Conservation (phyloP, 179 eudicot genomes). For the Beta corolliflora region DNA sequence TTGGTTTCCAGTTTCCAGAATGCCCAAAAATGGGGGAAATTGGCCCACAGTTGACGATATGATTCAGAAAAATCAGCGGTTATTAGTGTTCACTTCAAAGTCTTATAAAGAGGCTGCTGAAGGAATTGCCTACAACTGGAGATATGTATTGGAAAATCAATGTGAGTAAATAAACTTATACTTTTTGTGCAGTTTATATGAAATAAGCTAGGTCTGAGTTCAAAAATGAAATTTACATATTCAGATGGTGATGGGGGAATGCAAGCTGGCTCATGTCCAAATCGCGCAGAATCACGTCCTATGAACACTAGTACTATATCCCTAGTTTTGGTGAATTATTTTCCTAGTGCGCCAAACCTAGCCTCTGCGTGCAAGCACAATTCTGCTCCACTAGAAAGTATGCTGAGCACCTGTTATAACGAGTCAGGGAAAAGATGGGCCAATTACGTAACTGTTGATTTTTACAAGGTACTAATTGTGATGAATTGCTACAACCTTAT, state of each 20-base stretch:
- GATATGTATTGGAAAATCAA: conserved; percentile 81
- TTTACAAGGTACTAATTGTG: conserved; percentile 68
- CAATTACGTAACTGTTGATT: conserved; percentile 84
- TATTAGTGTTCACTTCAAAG: conserved; percentile 85
- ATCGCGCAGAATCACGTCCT: conserved; percentile 81
- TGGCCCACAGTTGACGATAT: conserved; percentile 95
- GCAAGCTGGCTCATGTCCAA: conserved; percentile 74
- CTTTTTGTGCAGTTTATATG: background rate
- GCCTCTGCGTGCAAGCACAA: conserved; percentile 82
- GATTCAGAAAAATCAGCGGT: conserved; percentile 69
- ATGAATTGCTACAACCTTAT: background rate
- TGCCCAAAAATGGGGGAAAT: conserved; percentile 85
- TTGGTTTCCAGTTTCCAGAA: conserved; percentile 86
- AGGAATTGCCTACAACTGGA: conserved; percentile 99
- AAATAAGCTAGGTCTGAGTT: background rate
- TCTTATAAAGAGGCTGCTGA: conserved; percentile 75
- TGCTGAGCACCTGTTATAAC: conserved; percentile 74
- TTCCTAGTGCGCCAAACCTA: conserved; percentile 55
- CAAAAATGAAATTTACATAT: conserved; percentile 16
- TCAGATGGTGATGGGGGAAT: conserved; percentile 92
- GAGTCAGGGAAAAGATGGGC: conserved; percentile 84
- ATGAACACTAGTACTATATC: conserved; percentile 70
- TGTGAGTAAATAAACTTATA: conserved; percentile 32
- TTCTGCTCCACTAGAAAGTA: conserved; percentile 67
- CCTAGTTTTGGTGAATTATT: conserved; percentile 78